A percentile compares a stretch with the other conserved stretches of the same genome.
Evolutionary conservation across 1,139 yeast species (phyloP).

Genomic region (Geotrichum reessii): DNA sequence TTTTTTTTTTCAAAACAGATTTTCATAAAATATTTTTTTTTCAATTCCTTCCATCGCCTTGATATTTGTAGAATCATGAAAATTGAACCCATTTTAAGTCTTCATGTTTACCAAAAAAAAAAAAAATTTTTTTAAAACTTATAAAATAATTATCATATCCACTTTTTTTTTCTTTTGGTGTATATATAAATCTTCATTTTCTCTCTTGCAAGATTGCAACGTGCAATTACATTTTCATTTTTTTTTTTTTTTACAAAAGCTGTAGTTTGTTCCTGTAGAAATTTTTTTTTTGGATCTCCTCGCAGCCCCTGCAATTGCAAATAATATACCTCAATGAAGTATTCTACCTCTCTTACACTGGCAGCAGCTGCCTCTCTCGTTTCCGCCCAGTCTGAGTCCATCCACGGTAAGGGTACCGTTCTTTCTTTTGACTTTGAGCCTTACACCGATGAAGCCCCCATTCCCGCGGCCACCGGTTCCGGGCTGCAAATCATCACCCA

Average conservation of each 20-base stretch:
- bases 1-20: neutral
- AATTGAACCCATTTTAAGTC: neutral
- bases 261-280: neutral
- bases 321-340: conserved; percentile 1
- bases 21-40: neutral
- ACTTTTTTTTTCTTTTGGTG: neutral
- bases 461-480: conserved; percentile 1
- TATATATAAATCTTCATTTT: neutral
- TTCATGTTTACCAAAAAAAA: neutral
- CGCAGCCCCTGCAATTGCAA: neutral
- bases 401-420: conserved; percentile 7
- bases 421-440: conserved; percentile 12
- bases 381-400: neutral
- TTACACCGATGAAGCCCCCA: neutral
- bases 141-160: neutral
- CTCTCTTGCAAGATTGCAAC: neutral
- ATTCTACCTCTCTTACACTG: neutral
- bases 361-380: neutral
- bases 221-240: neutral
- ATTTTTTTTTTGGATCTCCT: neutral
- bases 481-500: conserved; percentile 9
- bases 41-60: neutral
- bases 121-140: neutral
- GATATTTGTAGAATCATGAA: neutral
- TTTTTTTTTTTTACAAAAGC: too few species aligned